phyloP scores from a whole-genome alignment of 768 basidiomycete species.

The Panaeolus cyanescens region DNA sequence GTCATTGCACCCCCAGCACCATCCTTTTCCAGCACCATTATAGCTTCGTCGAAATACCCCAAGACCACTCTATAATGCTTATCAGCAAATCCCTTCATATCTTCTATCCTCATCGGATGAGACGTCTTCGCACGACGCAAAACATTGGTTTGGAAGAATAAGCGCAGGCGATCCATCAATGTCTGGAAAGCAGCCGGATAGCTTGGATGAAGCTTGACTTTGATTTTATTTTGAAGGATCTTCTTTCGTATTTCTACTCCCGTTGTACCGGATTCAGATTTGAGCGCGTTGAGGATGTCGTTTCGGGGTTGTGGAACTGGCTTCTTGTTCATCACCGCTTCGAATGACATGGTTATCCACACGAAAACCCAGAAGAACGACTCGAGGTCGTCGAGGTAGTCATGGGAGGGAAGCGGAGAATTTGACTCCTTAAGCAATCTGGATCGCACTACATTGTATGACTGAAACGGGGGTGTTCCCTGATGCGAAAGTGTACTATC shows the following conservation, averaged over 20 bases:
- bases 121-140: background rate
- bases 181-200: background rate
- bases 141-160: background rate
- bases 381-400: conserved; percentile 15
- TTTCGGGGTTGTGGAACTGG: background rate
- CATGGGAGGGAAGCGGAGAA: background rate
- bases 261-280: background rate
- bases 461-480: conserved; percentile 15
- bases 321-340: background rate
- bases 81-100: background rate
- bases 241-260: background rate
- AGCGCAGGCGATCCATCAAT: background rate
- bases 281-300: background rate
- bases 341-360: background rate
- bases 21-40: background rate
- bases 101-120: background rate
- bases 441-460: conserved; percentile 4
- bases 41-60: background rate
- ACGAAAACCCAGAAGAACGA: conserved; percentile 15
- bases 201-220: background rate
- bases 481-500: background rate
- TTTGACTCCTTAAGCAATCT: background rate
- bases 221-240: background rate
- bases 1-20: too few species aligned
- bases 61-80: background rate